These are phyloP conservation scores for Quercus berberidifolia DNA, from an alignment of 306 rosid species.

Conservation along the genomic window DNA sequence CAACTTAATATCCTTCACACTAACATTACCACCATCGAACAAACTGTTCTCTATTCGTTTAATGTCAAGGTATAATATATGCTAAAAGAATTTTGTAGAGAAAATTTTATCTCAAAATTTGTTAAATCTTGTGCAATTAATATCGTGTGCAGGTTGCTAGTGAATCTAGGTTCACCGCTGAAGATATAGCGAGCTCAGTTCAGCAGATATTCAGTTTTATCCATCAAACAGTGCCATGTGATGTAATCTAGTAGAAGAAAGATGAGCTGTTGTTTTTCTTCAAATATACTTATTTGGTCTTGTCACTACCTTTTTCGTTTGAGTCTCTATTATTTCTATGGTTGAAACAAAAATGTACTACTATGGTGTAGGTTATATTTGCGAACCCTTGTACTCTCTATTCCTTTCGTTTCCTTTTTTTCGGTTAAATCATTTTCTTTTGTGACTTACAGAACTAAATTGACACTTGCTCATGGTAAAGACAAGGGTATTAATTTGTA, in stretches of 20 bases:
- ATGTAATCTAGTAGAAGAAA: constrained; percentile 15
- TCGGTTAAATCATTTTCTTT: too few relatives aligned
- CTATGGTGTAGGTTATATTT: not conserved
- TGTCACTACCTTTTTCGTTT: not conserved
- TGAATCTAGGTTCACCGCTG: constrained; percentile 84
- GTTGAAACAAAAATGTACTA: not conserved
- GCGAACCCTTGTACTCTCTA: not conserved
- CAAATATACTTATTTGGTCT: not conserved
- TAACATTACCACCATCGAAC: constrained; percentile 93
- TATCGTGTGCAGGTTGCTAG: constrained; percentile 51
- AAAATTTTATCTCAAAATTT: not conserved
- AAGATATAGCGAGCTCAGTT: constrained; percentile 85
- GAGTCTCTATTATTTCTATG: constrained; percentile 1
- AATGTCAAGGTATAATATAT: constrained; percentile 64
- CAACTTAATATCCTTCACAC: constrained; percentile 90
- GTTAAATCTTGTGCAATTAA: constrained; percentile 8
- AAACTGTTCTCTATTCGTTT: constrained; percentile 92
- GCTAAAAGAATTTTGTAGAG: not conserved
- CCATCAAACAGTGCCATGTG: constrained; percentile 66
- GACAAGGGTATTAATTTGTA: too few relatives aligned
- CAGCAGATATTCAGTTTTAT: constrained; percentile 89
- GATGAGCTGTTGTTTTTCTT: not conserved
- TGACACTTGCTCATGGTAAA: too few relatives aligned
- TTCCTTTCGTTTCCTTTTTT: too few relatives aligned
- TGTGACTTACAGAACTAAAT: too few relatives aligned